phyloP scores from a whole-genome alignment of 2,329 filamentous ascomycete genomes.

The Hypoxylon sp. region DNA sequence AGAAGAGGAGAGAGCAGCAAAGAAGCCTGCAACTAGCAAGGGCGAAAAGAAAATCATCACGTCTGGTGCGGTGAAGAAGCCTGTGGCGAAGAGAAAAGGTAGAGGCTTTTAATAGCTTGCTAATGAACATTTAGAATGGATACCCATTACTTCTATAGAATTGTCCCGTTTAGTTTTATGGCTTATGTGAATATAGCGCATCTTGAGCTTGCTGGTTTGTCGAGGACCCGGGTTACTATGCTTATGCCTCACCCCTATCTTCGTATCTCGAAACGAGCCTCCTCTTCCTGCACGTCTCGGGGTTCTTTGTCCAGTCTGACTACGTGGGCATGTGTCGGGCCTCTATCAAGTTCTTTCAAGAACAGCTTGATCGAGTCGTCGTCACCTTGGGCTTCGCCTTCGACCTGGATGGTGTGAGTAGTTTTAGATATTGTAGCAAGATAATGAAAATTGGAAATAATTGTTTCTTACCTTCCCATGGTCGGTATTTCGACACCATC shows the following conservation, averaged over 20 bases:
- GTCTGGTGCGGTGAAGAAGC: conserved; percentile 75
- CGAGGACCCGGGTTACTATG: neutral
- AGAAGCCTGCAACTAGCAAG: conserved; percentile 58
- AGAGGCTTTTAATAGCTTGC: conserved; percentile 63
- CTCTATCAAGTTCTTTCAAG: conserved; percentile 80
- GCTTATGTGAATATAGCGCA: conserved; percentile 18
- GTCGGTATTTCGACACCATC: conserved; percentile 73
- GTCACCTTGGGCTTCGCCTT: conserved; percentile 88
- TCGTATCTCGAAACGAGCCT: conserved; percentile 75
- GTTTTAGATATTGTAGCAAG: neutral
- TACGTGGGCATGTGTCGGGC: conserved; percentile 80
- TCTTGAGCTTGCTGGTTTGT: neutral
- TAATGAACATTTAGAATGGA: conserved; percentile 22
- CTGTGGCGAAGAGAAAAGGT: conserved; percentile 69
- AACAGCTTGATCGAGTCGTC: conserved; percentile 76
- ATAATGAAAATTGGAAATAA: neutral
- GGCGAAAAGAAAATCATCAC: conserved; percentile 70
- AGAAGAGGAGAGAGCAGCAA: conserved; percentile 64
- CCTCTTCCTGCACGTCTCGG: conserved; percentile 75
- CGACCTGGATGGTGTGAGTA: conserved; percentile 72
- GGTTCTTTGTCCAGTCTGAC: conserved; percentile 79
- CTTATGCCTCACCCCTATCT: conserved; percentile 46
- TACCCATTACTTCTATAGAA: neutral
- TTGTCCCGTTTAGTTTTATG: neutral
- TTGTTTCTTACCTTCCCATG: conserved; percentile 66